Percentiles rank a stretch among this genome's conserved stretches.
These are phyloP conservation scores for Physcomitrium patens DNA, from an alignment of 225 moss, liverwort and hornwort species.

Conservation along the genomic window DNA sequence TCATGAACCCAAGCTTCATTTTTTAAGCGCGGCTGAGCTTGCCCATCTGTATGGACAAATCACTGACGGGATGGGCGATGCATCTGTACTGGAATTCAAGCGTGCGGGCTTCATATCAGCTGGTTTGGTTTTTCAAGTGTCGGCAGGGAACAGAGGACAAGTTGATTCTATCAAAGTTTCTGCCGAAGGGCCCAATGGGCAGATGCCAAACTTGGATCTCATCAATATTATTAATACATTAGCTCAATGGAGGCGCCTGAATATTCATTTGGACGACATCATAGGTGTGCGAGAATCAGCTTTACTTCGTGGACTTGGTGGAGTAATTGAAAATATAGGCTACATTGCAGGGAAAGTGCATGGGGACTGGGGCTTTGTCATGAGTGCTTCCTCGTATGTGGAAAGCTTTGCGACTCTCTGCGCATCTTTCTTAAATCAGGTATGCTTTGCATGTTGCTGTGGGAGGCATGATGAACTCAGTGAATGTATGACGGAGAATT, in stretches of 20 bases:
- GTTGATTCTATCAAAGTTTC: conserved; percentile 65
- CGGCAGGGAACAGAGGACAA: conserved; percentile 41
- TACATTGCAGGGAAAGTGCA: conserved; percentile 53
- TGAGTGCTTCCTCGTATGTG: conserved; percentile 66
- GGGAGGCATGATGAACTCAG: neutral
- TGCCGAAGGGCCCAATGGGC: conserved; percentile 94
- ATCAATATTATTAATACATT: conserved; percentile 82
- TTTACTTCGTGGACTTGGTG: conserved; percentile 50
- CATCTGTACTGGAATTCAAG: conserved; percentile 80
- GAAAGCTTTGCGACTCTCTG: conserved; percentile 74
- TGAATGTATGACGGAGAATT: neutral
- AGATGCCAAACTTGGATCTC: conserved; percentile 96
- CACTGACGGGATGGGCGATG: conserved; percentile 32
- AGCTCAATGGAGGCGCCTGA: conserved; percentile 82
- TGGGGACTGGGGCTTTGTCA: conserved; percentile 66
- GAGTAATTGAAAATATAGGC: conserved; percentile 49
- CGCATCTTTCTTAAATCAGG: conserved; percentile 61
- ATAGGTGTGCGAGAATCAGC: conserved; percentile 46
- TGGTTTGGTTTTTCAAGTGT: conserved; percentile 80
- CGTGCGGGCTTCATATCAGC: conserved; percentile 95
- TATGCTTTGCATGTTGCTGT: conserved; percentile 19
- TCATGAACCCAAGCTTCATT: conserved; percentile 65
- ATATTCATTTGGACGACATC: conserved; percentile 62
- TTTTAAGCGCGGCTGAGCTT: conserved; percentile 43
- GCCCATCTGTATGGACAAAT: conserved; percentile 46